These are phyloP conservation scores for Phytophthora quininea DNA, from an alignment of 352 stramenopile genomes.

Conservation along the genomic window DNA sequence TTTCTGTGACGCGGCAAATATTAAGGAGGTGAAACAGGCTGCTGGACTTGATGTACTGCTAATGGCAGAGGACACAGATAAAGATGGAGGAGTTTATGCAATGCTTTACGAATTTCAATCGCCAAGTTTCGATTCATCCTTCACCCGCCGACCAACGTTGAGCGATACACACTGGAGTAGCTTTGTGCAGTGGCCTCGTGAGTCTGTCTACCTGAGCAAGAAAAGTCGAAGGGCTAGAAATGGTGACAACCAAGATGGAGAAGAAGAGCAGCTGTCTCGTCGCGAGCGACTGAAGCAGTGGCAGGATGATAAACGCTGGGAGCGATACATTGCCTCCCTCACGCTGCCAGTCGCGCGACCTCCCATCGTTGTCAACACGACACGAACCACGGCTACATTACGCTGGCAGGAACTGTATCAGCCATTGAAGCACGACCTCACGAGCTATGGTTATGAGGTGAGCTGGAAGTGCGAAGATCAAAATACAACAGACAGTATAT, in stretches of 20 bases:
- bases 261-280: conserved; percentile 62
- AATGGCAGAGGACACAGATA: conserved; percentile 17
- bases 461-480: conserved; percentile 49
- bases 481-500: conserved; percentile 1
- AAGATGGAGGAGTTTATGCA: conserved; percentile 25
- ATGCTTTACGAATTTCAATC: conserved; percentile 58
- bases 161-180: conserved; percentile 49
- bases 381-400: conserved; percentile 53
- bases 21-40: conserved; percentile 69
- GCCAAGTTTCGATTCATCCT: conserved; percentile 61
- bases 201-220: conserved; percentile 42
- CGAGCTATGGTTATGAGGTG: conserved; percentile 70
- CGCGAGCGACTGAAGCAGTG: conserved; percentile 81
- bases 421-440: conserved; percentile 60
- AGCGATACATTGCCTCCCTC: conserved; percentile 61
- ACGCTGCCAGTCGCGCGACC: conserved; percentile 73
- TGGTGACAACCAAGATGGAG: conserved; percentile 26
- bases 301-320: conserved; percentile 81
- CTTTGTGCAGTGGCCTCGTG: conserved; percentile 73
- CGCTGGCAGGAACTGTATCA: conserved; percentile 83
- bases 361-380: conserved; percentile 64
- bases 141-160: conserved; percentile 47
- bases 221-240: conserved; percentile 42
- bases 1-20: conserved; percentile 77
- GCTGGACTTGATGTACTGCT: conserved; percentile 56